Percentiles rank a stretch among this genome's conserved stretches.
Evolutionary conservation across 345 rosid genomes (phyloP).

Genomic region (Conringia planisiliqua): DNA sequence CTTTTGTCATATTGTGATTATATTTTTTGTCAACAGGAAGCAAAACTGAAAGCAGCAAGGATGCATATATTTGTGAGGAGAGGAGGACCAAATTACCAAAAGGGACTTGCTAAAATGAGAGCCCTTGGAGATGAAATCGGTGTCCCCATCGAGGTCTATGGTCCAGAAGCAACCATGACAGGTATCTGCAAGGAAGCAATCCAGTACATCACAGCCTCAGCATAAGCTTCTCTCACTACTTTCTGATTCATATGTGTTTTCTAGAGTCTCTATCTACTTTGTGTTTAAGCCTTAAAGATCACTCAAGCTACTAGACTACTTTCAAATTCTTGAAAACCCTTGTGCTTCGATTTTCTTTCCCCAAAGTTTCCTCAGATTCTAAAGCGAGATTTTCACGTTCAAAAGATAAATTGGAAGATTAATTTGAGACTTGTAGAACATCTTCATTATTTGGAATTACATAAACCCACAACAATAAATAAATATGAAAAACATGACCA

Average conservation of each 20-base stretch:
- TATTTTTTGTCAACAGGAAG: conserved; percentile 20
- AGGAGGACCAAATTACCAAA: conserved; percentile 98
- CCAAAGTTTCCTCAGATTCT: background rate
- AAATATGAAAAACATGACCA: background rate
- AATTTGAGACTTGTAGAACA: background rate
- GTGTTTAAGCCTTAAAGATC: background rate
- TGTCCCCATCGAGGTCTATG: conserved; percentile 82
- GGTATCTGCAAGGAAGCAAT: conserved; percentile 94
- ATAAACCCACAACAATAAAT: background rate
- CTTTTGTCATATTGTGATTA: background rate
- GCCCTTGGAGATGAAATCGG: conserved; percentile 84
- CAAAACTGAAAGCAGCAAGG: conserved; percentile 36
- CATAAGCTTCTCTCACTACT: conserved; percentile 35
- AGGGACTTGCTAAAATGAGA: conserved; percentile 90
- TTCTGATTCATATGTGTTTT: background rate
- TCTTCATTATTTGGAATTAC: background rate
- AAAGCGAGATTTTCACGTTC: background rate
- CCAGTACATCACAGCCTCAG: conserved; percentile 66
- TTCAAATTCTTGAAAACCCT: background rate
- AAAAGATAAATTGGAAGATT: background rate
- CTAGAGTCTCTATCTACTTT: background rate
- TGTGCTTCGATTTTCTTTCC: background rate
- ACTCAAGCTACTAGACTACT: background rate
- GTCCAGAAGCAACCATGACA: conserved; percentile 95
- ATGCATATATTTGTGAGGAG: conserved; percentile 45